phyloP scores from a whole-genome alignment of 306 rosid species.

The Cucumis hystrix region DNA sequence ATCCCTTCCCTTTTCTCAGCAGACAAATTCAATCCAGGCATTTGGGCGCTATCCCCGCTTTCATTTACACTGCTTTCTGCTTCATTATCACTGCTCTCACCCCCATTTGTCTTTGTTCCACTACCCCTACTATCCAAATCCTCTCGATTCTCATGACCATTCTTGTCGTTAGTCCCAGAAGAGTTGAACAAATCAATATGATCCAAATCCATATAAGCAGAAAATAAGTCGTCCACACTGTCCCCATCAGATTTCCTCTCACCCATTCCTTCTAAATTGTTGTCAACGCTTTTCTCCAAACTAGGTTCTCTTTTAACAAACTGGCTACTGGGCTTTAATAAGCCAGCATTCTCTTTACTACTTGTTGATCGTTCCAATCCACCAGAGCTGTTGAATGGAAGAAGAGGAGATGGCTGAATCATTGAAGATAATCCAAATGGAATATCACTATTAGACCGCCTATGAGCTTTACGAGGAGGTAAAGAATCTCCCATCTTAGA shows the following conservation, averaged over 20 bases:
- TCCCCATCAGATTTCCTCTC: conserved; percentile 95
- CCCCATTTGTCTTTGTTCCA: conserved; percentile 72
- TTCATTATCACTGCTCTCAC: conserved; percentile 85
- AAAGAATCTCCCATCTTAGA: conserved; percentile 31
- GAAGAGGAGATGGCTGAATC: conserved; percentile 57
- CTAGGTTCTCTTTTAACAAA: conserved; percentile 43
- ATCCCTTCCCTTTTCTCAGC: conserved; percentile 61
- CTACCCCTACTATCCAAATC: conserved; percentile 96
- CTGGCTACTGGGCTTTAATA: conserved; percentile 32
- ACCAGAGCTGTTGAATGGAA: conserved; percentile 34
- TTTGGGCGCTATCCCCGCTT: conserved; percentile 33
- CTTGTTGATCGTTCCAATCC: conserved; percentile 26
- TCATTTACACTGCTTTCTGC: conserved; percentile 80
- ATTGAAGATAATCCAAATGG: conserved; percentile 71
- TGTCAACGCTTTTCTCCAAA: conserved; percentile 40
- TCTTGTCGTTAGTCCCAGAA: conserved; percentile 65
- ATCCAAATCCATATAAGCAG: conserved; percentile 84
- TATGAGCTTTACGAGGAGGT: conserved; percentile 78
- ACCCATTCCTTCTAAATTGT: conserved; percentile 49
- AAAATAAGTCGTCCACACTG: conserved; percentile 69
- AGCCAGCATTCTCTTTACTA: conserved; percentile 22
- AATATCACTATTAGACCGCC: conserved; percentile 86
- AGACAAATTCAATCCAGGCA: conserved; percentile 24
- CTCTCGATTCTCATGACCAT: conserved; percentile 52
- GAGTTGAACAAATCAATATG: conserved; percentile 59